Base-by-base conservation (phyloP, 2,329 filamentous ascomycete species). In the Aspergillus tubingensis region DNA sequence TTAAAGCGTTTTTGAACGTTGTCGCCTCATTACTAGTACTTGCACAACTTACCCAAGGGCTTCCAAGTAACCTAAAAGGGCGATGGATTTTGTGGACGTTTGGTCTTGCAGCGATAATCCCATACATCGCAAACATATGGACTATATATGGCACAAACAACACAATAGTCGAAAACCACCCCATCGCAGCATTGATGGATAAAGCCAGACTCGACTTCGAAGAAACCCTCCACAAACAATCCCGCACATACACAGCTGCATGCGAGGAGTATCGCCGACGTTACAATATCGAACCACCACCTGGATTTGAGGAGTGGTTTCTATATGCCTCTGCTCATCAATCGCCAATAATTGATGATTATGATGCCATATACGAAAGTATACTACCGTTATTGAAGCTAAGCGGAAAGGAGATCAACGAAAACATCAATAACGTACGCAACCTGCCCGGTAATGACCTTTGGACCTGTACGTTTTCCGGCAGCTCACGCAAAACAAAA, bases 321-420 rank as follows among this genome's bases (percentile, higher is more conserved):
- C 25, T 56, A 10, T 62, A 59, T 58, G 59, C 59, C 1, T 39
- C 54, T 39, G 17, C 32, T 21, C 62, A 58, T 25, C 56, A 60
- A 21, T 62, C 62, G 8, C 53, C 57, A 1, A 62, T 64, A n/a
- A 57, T 64, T 21, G 59, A 62, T 30, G 50, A 61, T 4, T 64
- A 58, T 5, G 59, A 62, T 7, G 38, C 19, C 8, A 48, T 62
- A 5, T 57, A 62, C 21, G 13, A 54, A 2, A 39, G n/a, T 10
- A 41, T 62, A 17, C 30, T 43, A 8, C 59, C 59, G 5, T 58
- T 64, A 8, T 60, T 30, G 57, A 51, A n/a, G 7, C 8, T 58
- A 10, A 59, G 25, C 5, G 62, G 59, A 3, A 47, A 27, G 13
- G 49, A 64, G 15, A 8, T 64, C 13, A 17, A 7, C 11, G 53